Conservation (phyloP, 2,329 filamentous ascomycete genomes). For the Escovopsis sp. region DNA sequence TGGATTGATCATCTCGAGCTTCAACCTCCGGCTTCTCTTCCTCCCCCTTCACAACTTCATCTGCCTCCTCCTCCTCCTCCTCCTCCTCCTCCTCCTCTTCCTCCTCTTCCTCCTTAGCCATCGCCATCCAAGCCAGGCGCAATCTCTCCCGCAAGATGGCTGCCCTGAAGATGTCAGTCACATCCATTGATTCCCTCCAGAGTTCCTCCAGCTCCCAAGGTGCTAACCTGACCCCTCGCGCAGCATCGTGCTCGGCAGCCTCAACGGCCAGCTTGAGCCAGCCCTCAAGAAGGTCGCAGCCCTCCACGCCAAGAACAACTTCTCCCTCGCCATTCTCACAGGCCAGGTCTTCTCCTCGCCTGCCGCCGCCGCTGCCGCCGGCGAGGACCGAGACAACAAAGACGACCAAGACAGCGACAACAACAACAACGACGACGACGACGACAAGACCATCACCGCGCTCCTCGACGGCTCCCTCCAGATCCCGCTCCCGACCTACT, state of each 20-base stretch:
- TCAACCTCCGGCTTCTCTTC: background rate
- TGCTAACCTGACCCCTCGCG: background rate
- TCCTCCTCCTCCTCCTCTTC: background rate
- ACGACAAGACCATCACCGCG: conserved; percentile 42
- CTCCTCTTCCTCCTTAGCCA: background rate
- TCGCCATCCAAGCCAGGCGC: background rate
- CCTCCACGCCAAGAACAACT: conserved; percentile 76
- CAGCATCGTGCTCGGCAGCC: conserved; percentile 68
- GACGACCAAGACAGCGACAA: too few species aligned
- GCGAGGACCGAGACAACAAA: too few species aligned
- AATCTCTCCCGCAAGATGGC: conserved; percentile 22
- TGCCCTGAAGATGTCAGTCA: conserved; percentile 32
- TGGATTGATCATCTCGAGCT: background rate
- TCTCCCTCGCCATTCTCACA: conserved; percentile 69
- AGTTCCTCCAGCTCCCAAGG: background rate
- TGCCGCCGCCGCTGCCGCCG: conserved; percentile 15
- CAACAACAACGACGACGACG: conserved; percentile 8
- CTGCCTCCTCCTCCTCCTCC: background rate
- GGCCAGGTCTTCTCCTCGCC: conserved; percentile 63
- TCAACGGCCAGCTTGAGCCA: conserved; percentile 62
- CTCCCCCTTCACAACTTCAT: background rate
- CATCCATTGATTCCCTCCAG: background rate
- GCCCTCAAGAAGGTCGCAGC: conserved; percentile 68
- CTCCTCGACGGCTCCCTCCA: conserved; percentile 59
- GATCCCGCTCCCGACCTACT: conserved; percentile 78